Conservation (phyloP, 768 basidiomycete species). For the Rhizopogon sp. region DNA sequence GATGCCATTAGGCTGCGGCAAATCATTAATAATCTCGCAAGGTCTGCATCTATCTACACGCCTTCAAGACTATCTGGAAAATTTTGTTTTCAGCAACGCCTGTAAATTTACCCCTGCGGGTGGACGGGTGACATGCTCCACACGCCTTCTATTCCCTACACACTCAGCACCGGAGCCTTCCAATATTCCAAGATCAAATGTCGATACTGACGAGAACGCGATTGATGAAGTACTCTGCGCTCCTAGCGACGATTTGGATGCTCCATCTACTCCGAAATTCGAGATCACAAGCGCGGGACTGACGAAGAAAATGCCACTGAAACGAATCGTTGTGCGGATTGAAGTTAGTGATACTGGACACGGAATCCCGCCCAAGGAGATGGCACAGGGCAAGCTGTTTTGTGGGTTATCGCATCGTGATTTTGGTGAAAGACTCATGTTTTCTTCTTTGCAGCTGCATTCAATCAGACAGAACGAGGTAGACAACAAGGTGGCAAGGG, state of each 20-base stretch:
- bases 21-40: slow-evolving; percentile 80
- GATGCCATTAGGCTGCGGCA: slow-evolving; percentile 81
- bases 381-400: slow-evolving; percentile 66
- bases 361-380: slow-evolving; percentile 60
- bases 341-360: slow-evolving; percentile 77
- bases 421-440: slow-evolving; percentile 6
- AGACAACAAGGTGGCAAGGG: slow-evolving; percentile 70
- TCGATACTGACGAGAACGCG: slow-evolving; percentile 8
- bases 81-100: slow-evolving; percentile 48
- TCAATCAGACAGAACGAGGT: slow-evolving; percentile 76
- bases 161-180: slow-evolving; percentile 12
- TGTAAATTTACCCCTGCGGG: slow-evolving; percentile 76
- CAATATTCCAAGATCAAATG: neutral
- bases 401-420: slow-evolving; percentile 37
- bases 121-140: slow-evolving; percentile 62
- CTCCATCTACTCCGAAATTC: neutral
- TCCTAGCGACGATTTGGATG: slow-evolving; percentile 32
- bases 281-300: neutral
- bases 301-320: slow-evolving; percentile 27
- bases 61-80: neutral
- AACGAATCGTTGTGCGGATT: slow-evolving; percentile 76
- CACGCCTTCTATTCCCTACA: slow-evolving; percentile 45
- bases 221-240: slow-evolving; percentile 20
- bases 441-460: slow-evolving; percentile 43
- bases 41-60: slow-evolving; percentile 29